phyloP scores from a whole-genome alignment of 306 rosid genomes.

The Dicorynia guianensis region DNA sequence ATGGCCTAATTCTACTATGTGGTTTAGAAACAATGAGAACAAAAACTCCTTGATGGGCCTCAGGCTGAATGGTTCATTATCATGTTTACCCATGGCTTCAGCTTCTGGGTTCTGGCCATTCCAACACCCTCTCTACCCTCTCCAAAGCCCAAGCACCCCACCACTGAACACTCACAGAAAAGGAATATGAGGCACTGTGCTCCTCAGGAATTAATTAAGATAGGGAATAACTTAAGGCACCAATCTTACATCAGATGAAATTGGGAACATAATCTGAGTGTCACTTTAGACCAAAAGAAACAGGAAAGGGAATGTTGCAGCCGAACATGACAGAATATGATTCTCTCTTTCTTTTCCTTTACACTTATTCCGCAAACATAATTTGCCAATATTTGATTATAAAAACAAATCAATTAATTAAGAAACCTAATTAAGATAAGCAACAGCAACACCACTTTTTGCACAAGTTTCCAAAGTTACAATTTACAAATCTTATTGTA shows the following conservation, averaged over 20 bases:
- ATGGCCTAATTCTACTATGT: no score
- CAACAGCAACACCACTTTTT: slow-evolving; percentile 4
- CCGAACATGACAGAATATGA: slow-evolving; percentile 39
- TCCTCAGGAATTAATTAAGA: background rate
- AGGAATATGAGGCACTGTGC: slow-evolving; percentile 22
- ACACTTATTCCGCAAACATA: slow-evolving; percentile 13
- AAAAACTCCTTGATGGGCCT: slow-evolving; percentile 18
- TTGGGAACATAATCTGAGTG: slow-evolving; percentile 34
- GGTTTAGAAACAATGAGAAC: no score
- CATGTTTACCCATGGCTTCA: background rate
- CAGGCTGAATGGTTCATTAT: background rate
- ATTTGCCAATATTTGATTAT: slow-evolving; percentile 25
- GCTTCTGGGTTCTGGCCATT: background rate
- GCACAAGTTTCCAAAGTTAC: slow-evolving; percentile 37
- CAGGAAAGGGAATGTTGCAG: slow-evolving; percentile 46
- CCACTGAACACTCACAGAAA: background rate
- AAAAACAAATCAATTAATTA: background rate
- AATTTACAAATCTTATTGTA: slow-evolving; percentile 16
- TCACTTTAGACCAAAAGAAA: slow-evolving; percentile 38
- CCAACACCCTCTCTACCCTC: background rate
- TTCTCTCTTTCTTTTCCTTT: slow-evolving; percentile 37
- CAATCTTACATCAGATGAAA: slow-evolving; percentile 32
- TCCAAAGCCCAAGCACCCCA: background rate
- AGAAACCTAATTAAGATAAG: slow-evolving; percentile 31
- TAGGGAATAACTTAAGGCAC: background rate